Evolutionary conservation across 164 flowering plant genomes (phyloP).

Genomic region (Vitis rupestris): DNA sequence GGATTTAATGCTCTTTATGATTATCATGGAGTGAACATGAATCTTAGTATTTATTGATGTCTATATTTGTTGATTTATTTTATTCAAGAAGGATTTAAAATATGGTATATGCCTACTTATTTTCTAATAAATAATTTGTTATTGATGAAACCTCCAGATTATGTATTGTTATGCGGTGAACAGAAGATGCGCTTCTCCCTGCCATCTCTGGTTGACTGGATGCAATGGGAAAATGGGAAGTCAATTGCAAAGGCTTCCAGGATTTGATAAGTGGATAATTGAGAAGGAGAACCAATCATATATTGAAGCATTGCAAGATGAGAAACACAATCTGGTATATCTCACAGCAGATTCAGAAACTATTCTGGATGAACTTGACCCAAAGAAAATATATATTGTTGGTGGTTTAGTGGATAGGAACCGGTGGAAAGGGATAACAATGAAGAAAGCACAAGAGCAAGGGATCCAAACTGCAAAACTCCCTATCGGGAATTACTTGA

Average conservation of each 20-base stretch:
- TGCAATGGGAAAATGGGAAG: conserved; percentile 68
- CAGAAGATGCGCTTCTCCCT: conserved; percentile 56
- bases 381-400: conserved; percentile 65
- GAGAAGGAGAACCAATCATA: conserved; percentile 75
- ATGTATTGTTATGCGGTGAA: conserved; percentile 94
- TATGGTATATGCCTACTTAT: background rate
- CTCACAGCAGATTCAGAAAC: conserved; percentile 91
- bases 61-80: background rate
- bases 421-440: conserved; percentile 90
- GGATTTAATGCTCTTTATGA: background rate
- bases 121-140: background rate
- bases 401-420: conserved; percentile 97
- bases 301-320: conserved; percentile 71
- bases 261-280: conserved; percentile 83
- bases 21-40: too few relatives aligned
- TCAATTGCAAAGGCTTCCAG: conserved; percentile 69
- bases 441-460: conserved; percentile 88
- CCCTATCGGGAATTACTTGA: conserved; percentile 81
- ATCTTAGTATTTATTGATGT: background rate
- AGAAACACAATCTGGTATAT: conserved; percentile 78
- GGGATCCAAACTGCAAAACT: conserved; percentile 89
- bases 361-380: conserved; percentile 70
- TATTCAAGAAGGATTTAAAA: background rate
- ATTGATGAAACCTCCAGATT: conserved; percentile 47
- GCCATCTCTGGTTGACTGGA: conserved; percentile 91